phyloP scores from a whole-genome alignment of 208 protist genomes.

The Leishmania braziliensis region DNA sequence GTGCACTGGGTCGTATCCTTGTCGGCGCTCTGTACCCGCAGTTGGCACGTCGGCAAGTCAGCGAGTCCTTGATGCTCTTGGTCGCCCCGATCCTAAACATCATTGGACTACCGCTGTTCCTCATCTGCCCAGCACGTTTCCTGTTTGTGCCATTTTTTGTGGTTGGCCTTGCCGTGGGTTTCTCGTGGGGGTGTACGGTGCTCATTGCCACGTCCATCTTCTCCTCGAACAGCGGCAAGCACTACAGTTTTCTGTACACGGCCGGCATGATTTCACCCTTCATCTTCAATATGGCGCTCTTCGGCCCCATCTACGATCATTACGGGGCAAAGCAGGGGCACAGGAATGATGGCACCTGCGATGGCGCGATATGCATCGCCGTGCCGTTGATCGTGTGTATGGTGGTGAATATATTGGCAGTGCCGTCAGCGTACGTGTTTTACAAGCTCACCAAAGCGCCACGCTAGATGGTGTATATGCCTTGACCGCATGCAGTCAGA shows the following conservation, averaged over 20 bases:
- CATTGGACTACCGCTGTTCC: conserved; percentile 64
- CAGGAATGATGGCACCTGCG: conserved; percentile 37
- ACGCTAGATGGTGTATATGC: conserved; percentile 22
- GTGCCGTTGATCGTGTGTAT: conserved; percentile 55
- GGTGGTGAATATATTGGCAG: conserved; percentile 51
- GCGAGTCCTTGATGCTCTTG: conserved; percentile 45
- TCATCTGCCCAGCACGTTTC: conserved; percentile 28
- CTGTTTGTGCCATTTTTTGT: conserved; percentile 78
- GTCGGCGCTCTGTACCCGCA: conserved; percentile 58
- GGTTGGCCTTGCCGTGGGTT: conserved; percentile 71
- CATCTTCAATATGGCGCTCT: conserved; percentile 78
- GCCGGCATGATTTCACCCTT: conserved; percentile 81
- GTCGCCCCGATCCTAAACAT: conserved; percentile 69
- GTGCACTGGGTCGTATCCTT: conserved; percentile 74
- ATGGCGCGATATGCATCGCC: conserved; percentile 59
- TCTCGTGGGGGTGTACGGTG: conserved; percentile 79
- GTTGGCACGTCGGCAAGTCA: conserved; percentile 40
- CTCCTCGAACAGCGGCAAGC: conserved; percentile 70
- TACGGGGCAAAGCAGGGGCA: conserved; percentile 47
- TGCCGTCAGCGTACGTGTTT: conserved; percentile 47
- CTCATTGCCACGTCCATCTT: conserved; percentile 77
- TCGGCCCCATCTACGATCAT: conserved; percentile 75
- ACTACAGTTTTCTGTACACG: conserved; percentile 86
- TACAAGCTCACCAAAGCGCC: conserved; percentile 31
- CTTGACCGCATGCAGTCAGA: not conserved